Evolutionary conservation across 306 rosid genomes (phyloP), one percentile per base, ranked within the genome.

Genomic region (Prunus padus): DNA sequence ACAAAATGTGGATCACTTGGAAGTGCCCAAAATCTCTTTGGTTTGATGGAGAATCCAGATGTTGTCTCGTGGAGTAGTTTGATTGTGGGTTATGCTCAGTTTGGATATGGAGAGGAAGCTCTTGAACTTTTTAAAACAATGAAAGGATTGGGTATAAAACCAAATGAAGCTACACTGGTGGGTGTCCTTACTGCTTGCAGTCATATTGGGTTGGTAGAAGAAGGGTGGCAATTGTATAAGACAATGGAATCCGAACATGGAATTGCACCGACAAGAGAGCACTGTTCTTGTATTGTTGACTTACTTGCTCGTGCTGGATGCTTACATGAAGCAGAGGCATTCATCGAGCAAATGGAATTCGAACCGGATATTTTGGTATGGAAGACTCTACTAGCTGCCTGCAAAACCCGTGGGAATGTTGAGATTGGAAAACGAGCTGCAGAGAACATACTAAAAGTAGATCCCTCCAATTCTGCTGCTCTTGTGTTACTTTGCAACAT

Each of bases 51-150:
- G 57, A 76, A 65, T 79, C 90, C 86, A 0, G 82, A 92, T 78
- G 65, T 88, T 61, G 85, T 92, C 80, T 88, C 92, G n/a, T 92
- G 96, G 97, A 92, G 93, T 88, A 89, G 92, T 81, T 87, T 92
- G 76, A 85, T 92, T 68, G 84, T 92, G 59, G 88, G 97, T 60
- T 88, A 86, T 78, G 87, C 97, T 73, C 93, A 88, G 55, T 87
- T 64, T 54, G 96, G 97, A 67, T 82, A 84, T 51, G 92, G 92
- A 66, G 79, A 82, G 42, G 89, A 89, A 85, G 90, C 97, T 67
- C 87, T 89, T 49, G 69, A 79, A 74, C 89, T 88, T 80, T 92
- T 87, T 42, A 81, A 65, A 80, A 80, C 51, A 72, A 92, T 89
- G 93, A 82, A 50, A 67, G 75, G 51, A 76, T 74, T 57, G 37